Base-by-base conservation (phyloP, 163 green algal species). In the Chlamydomonas reinhardtii region DNA sequence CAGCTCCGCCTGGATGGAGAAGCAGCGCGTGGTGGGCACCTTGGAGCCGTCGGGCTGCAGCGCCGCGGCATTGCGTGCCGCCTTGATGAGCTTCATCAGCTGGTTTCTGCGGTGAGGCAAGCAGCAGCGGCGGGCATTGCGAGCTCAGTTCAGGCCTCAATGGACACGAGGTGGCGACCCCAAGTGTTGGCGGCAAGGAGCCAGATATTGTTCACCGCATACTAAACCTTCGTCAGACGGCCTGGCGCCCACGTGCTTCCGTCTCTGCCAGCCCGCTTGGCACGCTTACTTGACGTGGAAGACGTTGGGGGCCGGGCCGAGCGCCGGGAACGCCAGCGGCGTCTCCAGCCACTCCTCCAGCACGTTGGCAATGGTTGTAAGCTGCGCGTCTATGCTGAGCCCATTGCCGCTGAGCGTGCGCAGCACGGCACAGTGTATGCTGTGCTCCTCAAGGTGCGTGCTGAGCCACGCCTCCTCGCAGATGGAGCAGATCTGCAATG, bases 41-140 rank as follows among this genome's bases (percentile, higher is more conserved):
- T 86, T 74, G 0, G 93, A 97, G 64, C 93, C 92, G 84, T 97
- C 95, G 0, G 95, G 94, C 89, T 97, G 95, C 88, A 97, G 81
- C 22, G 93, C 92, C 25, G 92, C 93, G 17, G 92, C 93, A 43
- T 88, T 82, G 31, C 94, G 84, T 5, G 83, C 89, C 31, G 87
- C 66, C 35, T 62, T 31, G 35, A 92, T 78, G 29, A 94, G 68
- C 64, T 86, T 88, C 31, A 80, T 76, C 24, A 92, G 71, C 71
- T 91, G 82, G 61, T 82, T 87, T 43, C 82, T 87, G 82, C 20
- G n/a, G 73, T 15, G 69, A 2, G 11, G 14, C 56, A 64, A 64
- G 56, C 56, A 64, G 56, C 17, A 64, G 56, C 56, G 22, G 25
- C n/a, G n/a, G n/a, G n/a, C n/a, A n/a, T n/a, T n/a, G n/a, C n/a